phyloP scores from a whole-genome alignment of 306 rosid species.

The Cercis canadensis region DNA sequence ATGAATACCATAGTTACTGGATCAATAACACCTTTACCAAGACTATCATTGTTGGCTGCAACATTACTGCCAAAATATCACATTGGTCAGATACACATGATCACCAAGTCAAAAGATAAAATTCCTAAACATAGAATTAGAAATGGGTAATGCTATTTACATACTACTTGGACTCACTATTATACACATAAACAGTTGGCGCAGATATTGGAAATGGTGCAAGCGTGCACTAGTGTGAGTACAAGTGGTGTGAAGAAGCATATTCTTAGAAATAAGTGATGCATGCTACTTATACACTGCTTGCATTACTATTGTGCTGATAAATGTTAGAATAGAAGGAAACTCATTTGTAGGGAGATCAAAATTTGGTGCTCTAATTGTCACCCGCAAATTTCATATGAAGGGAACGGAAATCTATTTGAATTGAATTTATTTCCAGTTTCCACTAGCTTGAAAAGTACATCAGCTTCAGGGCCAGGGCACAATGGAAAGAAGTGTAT shows the following conservation, averaged over 20 bases:
- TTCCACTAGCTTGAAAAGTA: neutral
- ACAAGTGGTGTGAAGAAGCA: too few relatives aligned
- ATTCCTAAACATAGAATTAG: neutral
- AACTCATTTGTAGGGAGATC: neutral
- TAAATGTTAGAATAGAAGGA: too few relatives aligned
- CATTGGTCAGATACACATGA: slow-evolving; percentile 9
- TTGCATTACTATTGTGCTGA: too few relatives aligned
- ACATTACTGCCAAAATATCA: slow-evolving; percentile 42
- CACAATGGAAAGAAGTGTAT: neutral
- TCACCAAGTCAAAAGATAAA: slow-evolving; percentile 14
- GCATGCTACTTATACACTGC: too few relatives aligned
- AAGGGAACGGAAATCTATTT: neutral
- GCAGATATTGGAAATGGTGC: too few relatives aligned
- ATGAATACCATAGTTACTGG: slow-evolving; percentile 42
- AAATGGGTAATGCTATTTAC: too few relatives aligned
- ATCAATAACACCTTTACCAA: slow-evolving; percentile 6
- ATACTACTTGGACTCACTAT: too few relatives aligned
- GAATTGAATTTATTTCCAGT: neutral
- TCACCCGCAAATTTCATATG: neutral
- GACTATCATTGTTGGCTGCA: slow-evolving; percentile 33
- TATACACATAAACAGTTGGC: too few relatives aligned
- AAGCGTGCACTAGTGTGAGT: too few relatives aligned
- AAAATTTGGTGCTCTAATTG: neutral
- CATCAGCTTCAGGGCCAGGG: neutral
- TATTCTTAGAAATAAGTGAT: too few relatives aligned